Base-by-base conservation (phyloP, 2,329 filamentous ascomycete genomes). In the Fusarium sacchari region DNA sequence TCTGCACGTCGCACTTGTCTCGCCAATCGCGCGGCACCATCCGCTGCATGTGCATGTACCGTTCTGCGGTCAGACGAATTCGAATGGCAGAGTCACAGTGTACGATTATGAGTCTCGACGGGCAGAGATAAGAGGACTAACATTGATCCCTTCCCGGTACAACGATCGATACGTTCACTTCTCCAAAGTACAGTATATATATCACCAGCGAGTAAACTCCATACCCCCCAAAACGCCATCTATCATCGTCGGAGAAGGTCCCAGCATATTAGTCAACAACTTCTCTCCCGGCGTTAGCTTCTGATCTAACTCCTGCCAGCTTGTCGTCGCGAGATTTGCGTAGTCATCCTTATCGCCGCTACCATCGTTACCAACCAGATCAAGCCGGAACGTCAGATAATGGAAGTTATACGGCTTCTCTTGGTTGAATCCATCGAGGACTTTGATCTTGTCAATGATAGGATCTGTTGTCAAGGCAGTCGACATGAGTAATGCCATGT, bases 311-410 rank as follows among this genome's bases (percentile, higher is more conserved):
- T 8, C 26, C 6, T 47, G 20, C 20, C 44, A 47, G 44, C 0
- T n/a, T 9, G 26, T 11, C 4, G 26, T 6, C 1, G 46, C 0
- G 0, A 50, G 28, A n/a, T 34, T n/a, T 0, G 30, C 5, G 1
- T 34, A 34, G 3, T 47, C 4, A 2, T 30, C 0, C 4, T 47
- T 30, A 3, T 47, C 44, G 20, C 17, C 26, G 0, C 17, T 17
- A 2, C 20, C 26, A 22, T n/a, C 20, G 8, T 30, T 47, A 47
- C 26, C 44, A 30, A 22, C 44, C 0, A 30, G 9, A 47, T 47
- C 44, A 4, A 47, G 4, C 3, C 26, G 26, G 30, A 47, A 30
- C 13, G 26, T 11, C 4, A 30, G 20, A 28, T 22, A 18, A 22
- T 47, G 6, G 0, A 30, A 11, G 3, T 47, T 30, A 5, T 22